Evolutionary conservation across 768 basidiomycete genomes (phyloP).

Genomic region (Xerocomellus amylosporus): DNA sequence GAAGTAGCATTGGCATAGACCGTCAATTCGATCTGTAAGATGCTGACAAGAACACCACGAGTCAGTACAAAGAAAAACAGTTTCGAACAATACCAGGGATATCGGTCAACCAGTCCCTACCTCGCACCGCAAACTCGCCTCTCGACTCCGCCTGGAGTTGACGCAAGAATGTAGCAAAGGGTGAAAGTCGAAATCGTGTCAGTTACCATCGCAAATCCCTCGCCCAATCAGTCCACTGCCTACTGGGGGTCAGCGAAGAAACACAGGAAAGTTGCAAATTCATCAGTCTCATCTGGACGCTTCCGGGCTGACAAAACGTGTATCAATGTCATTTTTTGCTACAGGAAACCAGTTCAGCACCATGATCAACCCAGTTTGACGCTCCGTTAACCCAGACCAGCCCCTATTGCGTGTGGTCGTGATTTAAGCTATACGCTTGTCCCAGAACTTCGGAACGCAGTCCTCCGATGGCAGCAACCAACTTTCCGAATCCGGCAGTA

Average conservation of each 20-base stretch:
- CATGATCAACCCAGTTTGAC: neutral
- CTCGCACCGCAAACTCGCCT: neutral
- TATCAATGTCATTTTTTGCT: slow-evolving; percentile 1
- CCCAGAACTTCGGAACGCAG: neutral
- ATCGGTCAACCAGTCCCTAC: neutral
- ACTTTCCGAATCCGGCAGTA: neutral
- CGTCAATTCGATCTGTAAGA: slow-evolving; percentile 6
- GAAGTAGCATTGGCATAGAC: neutral
- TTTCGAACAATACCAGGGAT: neutral
- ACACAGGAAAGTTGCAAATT: neutral
- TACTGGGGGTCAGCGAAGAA: neutral
- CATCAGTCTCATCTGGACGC: neutral
- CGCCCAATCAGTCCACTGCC: neutral
- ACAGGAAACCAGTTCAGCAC: neutral
- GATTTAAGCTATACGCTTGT: neutral
- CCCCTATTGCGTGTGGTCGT: neutral
- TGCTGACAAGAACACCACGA: slow-evolving; percentile 16
- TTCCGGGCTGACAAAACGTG: neutral
- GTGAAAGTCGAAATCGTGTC: slow-evolving; percentile 9
- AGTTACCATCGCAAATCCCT: neutral
- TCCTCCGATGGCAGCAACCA: neutral
- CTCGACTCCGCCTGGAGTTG: slow-evolving; percentile 4
- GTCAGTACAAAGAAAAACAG: slow-evolving; percentile 13
- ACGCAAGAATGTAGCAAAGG: slow-evolving; percentile 12
- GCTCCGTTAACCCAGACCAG: slow-evolving; percentile 4